phyloP scores from a whole-genome alignment of 257 asterid genomes.

The Capsicum chinense region DNA sequence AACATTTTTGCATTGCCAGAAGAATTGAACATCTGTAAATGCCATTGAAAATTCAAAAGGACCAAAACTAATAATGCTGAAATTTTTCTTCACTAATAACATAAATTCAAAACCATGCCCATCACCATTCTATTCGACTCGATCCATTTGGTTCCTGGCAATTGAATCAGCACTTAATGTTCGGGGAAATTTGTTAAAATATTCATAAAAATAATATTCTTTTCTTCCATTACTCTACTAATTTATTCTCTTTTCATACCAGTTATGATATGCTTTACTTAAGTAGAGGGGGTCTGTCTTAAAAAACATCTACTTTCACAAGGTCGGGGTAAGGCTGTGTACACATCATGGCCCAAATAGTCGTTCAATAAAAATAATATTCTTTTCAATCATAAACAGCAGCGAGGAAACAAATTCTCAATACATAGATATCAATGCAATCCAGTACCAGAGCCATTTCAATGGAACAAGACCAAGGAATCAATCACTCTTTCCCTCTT shows the following conservation, averaged over 20 bases:
- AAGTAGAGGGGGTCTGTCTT: no score
- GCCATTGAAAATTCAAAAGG: no score
- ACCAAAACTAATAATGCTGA: neutral
- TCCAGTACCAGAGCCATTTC: constrained; percentile 30
- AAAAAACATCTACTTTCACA: no score
- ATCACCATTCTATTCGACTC: neutral
- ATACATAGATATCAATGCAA: constrained; percentile 17
- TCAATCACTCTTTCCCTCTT: constrained; percentile 96
- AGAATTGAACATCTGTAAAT: no score
- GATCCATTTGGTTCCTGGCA: neutral
- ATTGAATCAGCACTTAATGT: no score
- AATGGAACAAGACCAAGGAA: constrained; percentile 37
- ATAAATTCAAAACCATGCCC: neutral
- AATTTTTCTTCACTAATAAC: neutral
- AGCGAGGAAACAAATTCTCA: constrained; percentile 6
- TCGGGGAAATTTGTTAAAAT: no score
- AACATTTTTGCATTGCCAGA: no score
- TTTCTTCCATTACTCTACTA: no score
- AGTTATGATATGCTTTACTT: no score
- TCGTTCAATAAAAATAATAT: neutral
- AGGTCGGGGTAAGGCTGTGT: no score
- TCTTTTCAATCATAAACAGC: neutral
- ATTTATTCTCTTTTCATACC: no score
- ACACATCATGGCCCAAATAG: neutral
- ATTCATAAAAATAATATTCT: no score